Evolutionary conservation across 345 rosid genomes (phyloP), one percentile per base, ranked within the genome.

Genomic region (Angophora floribunda): DNA sequence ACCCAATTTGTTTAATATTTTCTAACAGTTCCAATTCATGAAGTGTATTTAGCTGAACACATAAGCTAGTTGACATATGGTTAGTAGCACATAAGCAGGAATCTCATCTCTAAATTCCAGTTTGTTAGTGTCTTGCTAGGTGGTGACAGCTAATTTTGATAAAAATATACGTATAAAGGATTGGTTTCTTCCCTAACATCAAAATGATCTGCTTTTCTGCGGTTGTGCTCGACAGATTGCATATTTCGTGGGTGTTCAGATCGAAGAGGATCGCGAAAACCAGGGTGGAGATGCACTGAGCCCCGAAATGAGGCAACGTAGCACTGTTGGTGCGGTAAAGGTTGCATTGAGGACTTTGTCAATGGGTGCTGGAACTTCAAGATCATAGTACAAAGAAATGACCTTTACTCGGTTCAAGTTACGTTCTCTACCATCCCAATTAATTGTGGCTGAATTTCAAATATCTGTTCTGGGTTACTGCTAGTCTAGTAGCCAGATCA

Each of bases 271-370:
- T 78, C 89, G 94, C 36, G 86, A 80, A 86, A 90, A 88, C 70
- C 89, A 63, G 84, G 95, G 89, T 26, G 89, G 90, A 86, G 91
- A 90, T 47, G 94, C 93, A 79, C 90, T 95, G 86, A 96, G 95
- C 88, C 95, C 95, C 0, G 98, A 94, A 94, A 96, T 90, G 88
- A 93, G 93, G 93, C 99, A 97, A 89, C 93, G 91, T 24, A 92
- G 99, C 87, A 94, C 93, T 50, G 97, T 97, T 11, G 99, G 97
- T 85, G 95, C 99, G 7, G 96, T 96, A 41, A 96, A 93, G 90
- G 96, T 97, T 36, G 99, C 99, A 9, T 96, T 97, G 57, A 93
- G 99, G 93, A 95, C 96, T 87, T 90, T 84, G 86, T 94, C 95
- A 7, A 93, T 96, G 90, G 90, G 89, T 84, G 93, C 93, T 44